Base-by-base conservation (phyloP, 78 protist genomes). In the Cavenderia fasciculata region DNA sequence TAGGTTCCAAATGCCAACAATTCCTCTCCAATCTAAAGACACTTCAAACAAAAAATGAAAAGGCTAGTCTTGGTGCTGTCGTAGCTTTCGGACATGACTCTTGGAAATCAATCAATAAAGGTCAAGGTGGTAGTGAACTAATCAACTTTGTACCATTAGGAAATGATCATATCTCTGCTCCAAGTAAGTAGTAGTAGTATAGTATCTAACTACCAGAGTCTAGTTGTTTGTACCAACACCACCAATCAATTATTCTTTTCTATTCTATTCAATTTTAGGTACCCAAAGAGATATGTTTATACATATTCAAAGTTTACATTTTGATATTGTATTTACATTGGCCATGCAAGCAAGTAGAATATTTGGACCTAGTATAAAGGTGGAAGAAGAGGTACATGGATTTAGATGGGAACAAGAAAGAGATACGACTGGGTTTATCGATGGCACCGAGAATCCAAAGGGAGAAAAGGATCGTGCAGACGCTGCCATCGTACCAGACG, bases 371-470 rank as follows among this genome's bases (percentile, higher is more conserved):
- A 16, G 46, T 29, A 40, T 82, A 7, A 59, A 46, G 14, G 47
- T 68, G 4, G 38, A 19, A 1, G 66, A 82, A n/a, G 90, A 82
- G 19, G 21, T 33, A 29, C 90, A 82, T 46, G 90, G 79, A 36
- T 82, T 82, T 36, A 12, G 90, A 18, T 19, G 90, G n/a, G 21
- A 56, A 0, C 72, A 82, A 40, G 90, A 82, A 33, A 19, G 90
- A 3, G 90, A 68, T 43, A 2, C 56, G 4, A 56, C 59, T 0
- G 70, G 56, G 1, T 82, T 82, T 27, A 44, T 82, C 0, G 90
- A 82, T 25, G 90, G 90, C 2, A 82, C 90, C 11, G 90, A 82
- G 43, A 82, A 82, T 44, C 90, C 90, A 3, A 38, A 25, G 0
- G 90, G 90, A 19, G 59, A 38, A 1, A 33, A 68, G 23, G 49